Percentiles rank a stretch among this genome's conserved stretches.
Conservation (phyloP, 148 eudicot genomes). For the Mesembryanthemum crystallinum region DNA sequence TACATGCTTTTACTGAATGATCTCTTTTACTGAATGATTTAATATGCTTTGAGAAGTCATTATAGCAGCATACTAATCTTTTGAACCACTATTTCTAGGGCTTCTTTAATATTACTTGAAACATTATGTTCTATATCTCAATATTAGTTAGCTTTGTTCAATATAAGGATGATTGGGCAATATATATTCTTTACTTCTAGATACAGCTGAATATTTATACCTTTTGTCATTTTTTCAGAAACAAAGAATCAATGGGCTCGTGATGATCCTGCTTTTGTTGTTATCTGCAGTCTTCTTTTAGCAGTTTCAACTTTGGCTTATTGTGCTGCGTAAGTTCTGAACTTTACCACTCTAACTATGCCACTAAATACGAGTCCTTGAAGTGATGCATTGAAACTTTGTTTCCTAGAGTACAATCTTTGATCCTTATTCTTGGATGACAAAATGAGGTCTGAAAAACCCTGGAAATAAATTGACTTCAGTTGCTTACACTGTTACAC, state of each 20-base stretch:
- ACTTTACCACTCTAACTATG: constrained; percentile 1
- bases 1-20: neutral
- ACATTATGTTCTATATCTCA: neutral
- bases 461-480: too few species aligned
- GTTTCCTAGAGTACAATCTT: neutral
- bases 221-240: constrained; percentile 53
- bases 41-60: neutral
- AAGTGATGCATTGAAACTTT: neutral
- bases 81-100: neutral
- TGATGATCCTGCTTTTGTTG: constrained; percentile 99
- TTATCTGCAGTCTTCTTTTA: constrained; percentile 86
- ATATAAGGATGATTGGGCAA: constrained; percentile 10
- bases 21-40: neutral
- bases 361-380: neutral
- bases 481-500: neutral
- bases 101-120: neutral
- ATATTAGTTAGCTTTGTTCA: neutral
- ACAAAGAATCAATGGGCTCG: constrained; percentile 99
- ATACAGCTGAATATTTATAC: constrained; percentile 10
- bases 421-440: neutral
- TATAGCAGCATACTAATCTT: neutral
- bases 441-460: too few species aligned
- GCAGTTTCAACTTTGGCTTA: constrained; percentile 79
- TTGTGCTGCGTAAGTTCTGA: constrained; percentile 85
- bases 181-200: neutral